Conservation (phyloP, 2,329 filamentous ascomycete species). For the Ilyonectria destructans region DNA sequence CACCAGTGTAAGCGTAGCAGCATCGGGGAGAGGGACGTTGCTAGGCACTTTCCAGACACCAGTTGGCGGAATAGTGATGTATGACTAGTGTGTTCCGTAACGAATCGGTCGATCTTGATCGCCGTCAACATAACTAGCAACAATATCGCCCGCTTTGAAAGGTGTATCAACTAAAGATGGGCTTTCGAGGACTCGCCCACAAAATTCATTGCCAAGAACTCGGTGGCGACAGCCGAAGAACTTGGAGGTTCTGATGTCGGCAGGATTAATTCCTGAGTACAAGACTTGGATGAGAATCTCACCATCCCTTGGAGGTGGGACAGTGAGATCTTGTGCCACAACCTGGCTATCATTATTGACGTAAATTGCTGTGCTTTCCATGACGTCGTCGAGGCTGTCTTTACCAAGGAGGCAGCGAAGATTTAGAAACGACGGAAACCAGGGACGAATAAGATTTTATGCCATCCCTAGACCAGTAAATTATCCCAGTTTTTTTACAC, state of each 20-base stretch:
- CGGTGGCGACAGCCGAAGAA: background rate
- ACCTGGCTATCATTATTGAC: background rate
- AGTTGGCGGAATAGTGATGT: background rate
- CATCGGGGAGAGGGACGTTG: background rate
- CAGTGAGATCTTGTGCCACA: background rate
- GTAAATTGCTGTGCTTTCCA: background rate
- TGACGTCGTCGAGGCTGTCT: too few relatives aligned
- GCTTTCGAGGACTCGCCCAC: background rate
- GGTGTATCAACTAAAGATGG: background rate
- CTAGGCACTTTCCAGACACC: background rate
- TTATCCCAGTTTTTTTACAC: too few relatives aligned
- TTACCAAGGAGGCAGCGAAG: too few relatives aligned
- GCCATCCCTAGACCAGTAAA: too few relatives aligned
- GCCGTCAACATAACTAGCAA: too few relatives aligned
- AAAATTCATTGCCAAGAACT: constrained; percentile 1
- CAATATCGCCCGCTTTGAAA: background rate
- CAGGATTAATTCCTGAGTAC: constrained; percentile 1
- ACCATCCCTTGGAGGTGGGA: background rate
- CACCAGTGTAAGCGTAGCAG: background rate
- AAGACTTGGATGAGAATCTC: constrained; percentile 1
- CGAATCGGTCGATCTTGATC: background rate
- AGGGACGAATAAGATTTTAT: too few relatives aligned
- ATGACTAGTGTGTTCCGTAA: background rate
- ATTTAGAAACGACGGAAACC: too few relatives aligned
- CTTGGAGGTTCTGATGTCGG: background rate